Conservation (phyloP, 257 asterid species). For the Knoxia roxburghii region DNA sequence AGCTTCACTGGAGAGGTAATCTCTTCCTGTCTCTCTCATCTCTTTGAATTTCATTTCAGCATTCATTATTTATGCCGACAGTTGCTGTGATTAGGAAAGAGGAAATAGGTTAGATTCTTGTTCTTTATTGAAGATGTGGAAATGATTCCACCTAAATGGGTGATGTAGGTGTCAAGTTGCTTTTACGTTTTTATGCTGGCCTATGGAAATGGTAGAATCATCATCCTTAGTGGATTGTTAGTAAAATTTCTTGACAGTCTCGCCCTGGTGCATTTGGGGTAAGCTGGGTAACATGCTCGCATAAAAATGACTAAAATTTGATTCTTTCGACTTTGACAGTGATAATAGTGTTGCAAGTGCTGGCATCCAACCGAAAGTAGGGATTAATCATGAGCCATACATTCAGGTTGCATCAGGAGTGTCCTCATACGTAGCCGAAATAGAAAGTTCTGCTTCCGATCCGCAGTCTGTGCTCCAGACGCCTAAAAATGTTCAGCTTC, state of each 20-base stretch:
- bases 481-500: slow-evolving; percentile 33
- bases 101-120: neutral
- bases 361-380: slow-evolving; percentile 31
- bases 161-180: neutral
- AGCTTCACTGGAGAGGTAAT: slow-evolving; percentile 68
- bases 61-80: neutral
- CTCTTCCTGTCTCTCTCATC: neutral
- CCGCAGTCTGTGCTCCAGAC: slow-evolving; percentile 27
- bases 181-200: neutral
- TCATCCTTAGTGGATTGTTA: neutral
- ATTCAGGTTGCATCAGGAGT: slow-evolving; percentile 48
- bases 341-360: slow-evolving; percentile 50
- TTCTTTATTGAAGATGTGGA: neutral
- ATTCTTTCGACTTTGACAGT: slow-evolving; percentile 35
- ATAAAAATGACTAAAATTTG: slow-evolving; percentile 3
- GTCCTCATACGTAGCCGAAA: slow-evolving; percentile 24
- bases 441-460: slow-evolving; percentile 32
- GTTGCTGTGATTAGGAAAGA: neutral
- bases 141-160: neutral
- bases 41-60: neutral
- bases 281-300: no score
- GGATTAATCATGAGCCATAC: slow-evolving; percentile 38
- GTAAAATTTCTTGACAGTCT: neutral
- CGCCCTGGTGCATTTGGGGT: neutral
- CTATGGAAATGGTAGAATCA: neutral